Evolutionary conservation across 179 eudicot species (phyloP).

Genomic region (Silene vulgaris): DNA sequence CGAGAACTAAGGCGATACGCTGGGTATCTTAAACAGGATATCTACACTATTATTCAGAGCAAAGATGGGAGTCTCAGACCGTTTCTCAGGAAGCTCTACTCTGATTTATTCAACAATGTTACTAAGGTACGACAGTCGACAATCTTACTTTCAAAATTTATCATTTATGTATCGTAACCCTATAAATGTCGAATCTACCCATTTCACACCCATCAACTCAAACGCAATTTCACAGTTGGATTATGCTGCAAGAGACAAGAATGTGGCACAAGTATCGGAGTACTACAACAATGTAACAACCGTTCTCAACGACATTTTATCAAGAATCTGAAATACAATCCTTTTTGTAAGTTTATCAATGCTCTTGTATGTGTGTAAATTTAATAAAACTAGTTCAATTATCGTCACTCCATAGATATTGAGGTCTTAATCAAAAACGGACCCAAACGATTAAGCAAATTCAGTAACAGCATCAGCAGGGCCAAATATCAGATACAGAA

Average conservation of each 20-base stretch:
- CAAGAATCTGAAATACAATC: constrained; percentile 28
- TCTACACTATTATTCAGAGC: constrained; percentile 61
- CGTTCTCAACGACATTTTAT: constrained; percentile 46
- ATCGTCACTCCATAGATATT: background rate
- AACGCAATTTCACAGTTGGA: constrained; percentile 36
- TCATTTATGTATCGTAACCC: no score
- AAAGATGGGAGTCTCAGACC: constrained; percentile 56
- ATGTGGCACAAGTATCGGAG: constrained; percentile 41
- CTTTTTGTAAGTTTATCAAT: background rate
- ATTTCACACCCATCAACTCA: no score
- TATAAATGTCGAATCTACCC: no score
- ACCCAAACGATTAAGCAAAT: background rate
- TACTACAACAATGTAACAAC: constrained; percentile 41
- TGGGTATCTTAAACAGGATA: constrained; percentile 50
- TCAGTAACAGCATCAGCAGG: background rate
- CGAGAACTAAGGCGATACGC: constrained; percentile 45
- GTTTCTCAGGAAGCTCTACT: constrained; percentile 53
- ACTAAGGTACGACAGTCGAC: constrained; percentile 26
- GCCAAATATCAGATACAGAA: background rate
- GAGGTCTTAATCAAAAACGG: background rate
- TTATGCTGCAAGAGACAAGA: constrained; percentile 72
- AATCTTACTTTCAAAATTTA: no score
- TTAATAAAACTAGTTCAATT: background rate
- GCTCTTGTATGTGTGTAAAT: background rate
- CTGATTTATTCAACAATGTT: constrained; percentile 56